Evolutionary conservation across 257 asterid genomes (phyloP).

Genomic region (Jaltomata sinuosa): DNA sequence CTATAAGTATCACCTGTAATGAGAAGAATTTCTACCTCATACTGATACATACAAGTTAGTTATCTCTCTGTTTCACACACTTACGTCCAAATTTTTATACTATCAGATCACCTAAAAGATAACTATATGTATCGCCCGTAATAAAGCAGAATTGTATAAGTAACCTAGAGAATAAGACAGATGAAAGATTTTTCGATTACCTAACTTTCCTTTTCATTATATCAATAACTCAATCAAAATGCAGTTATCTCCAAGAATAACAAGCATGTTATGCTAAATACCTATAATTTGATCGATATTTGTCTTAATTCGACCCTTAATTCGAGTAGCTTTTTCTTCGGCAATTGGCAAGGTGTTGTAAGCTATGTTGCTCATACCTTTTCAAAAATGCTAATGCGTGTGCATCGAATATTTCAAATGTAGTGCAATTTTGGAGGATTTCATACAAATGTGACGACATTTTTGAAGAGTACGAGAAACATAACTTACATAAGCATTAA

Average conservation of each 20-base stretch:
- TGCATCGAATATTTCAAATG: background rate
- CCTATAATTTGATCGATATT: too few species aligned
- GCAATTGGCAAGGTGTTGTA: background rate
- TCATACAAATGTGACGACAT: too few species aligned
- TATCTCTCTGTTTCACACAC: background rate
- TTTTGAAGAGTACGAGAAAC: background rate
- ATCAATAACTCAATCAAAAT: background rate
- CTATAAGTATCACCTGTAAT: background rate
- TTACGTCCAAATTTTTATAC: background rate
- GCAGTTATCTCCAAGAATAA: too few species aligned
- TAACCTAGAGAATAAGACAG: background rate
- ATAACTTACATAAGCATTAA: too few species aligned
- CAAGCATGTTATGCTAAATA: too few species aligned
- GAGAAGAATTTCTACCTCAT: conserved; percentile 52
- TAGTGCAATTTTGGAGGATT: background rate
- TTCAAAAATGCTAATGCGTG: too few species aligned
- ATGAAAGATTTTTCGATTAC: background rate
- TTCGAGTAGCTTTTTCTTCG: too few species aligned
- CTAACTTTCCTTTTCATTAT: too few species aligned
- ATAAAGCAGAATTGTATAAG: too few species aligned
- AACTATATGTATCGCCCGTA: background rate
- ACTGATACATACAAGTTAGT: conserved; percentile 36
- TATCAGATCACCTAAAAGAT: background rate
- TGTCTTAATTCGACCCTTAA: too few species aligned
- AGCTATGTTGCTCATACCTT: background rate